Base-by-base conservation (phyloP, 306 rosid species). In the Astragalus glycyphyllos region DNA sequence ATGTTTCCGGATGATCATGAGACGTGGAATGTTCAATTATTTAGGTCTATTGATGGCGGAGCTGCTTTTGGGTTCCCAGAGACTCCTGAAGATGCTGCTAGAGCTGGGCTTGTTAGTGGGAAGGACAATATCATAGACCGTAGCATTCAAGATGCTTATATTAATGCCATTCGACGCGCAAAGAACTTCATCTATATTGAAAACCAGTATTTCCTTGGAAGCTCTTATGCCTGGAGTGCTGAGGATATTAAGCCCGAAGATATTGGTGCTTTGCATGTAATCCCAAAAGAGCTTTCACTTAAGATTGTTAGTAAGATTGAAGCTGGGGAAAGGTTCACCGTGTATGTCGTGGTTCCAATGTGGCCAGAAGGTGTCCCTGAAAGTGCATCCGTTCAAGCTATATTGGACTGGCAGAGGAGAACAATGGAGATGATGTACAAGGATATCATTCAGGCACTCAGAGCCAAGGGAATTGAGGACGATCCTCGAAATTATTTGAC, bases 1-100 rank as follows among this genome's bases (percentile, higher is more conserved):
- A 85, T 29, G 78, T 88, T 67, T 71, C 86, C 88, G 0, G 85
- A 88, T 14, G 93, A 88, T 75, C 85, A 53, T 2, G 94, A 88
- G 34, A 72, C 90, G 16, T 88, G 94, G 94, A 86, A 84, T 77
- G 94, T 88, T 80, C 94, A 88, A 72, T 69, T 88, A 59, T 88
- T 88, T 80, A 81, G 94, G 80, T 88, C 94, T 12, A 88, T 88
- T 6, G 94, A 88, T 54, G 94, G 90, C 14, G 94, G 94, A 23
- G 94, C 94, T 49, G 90, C 94, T 75, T 88, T 88, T 51, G 94
- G 94, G 59, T 88, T 88, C 59, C 94, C 94, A 0, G 94, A 88
- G 34, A 75, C 88, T 61, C 93, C 93, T 70, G 90, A 85, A 81
- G 93, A 85, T 0, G 93, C 93, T 58, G 85, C 93, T 11, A 88